Conservation (phyloP, 805 yeast species). For the Metschnikowia baotianmanensis region DNA sequence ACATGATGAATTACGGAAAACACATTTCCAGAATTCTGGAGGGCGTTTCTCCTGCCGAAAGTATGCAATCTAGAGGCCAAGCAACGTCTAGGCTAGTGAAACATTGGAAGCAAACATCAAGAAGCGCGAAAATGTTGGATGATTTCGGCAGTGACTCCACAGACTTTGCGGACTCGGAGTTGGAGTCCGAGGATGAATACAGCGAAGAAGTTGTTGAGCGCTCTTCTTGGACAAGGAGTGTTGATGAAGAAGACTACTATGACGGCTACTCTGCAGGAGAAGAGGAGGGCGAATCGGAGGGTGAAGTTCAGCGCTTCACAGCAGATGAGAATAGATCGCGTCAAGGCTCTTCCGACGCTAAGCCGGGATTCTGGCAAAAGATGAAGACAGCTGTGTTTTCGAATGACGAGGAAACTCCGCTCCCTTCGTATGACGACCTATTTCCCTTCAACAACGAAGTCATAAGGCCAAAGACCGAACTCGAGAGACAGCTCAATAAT, state of each 20-base stretch:
- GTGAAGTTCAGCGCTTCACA: neutral
- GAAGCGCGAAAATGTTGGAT: slow-evolving; percentile 1
- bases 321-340: neutral
- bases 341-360: neutral
- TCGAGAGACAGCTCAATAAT: slow-evolving; percentile 33
- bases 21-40: slow-evolving; percentile 42
- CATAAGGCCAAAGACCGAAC: slow-evolving; percentile 33
- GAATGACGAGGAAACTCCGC: slow-evolving; percentile 32
- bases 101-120: slow-evolving; percentile 2
- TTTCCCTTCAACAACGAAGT: slow-evolving; percentile 48
- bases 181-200: slow-evolving; percentile 32
- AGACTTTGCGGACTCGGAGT: slow-evolving; percentile 34
- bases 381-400: slow-evolving; percentile 41
- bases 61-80: neutral
- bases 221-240: slow-evolving; percentile 17
- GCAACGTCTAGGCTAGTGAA: neutral
- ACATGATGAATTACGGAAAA: slow-evolving; percentile 36
- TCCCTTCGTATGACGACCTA: slow-evolving; percentile 75
- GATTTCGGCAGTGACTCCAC: slow-evolving; percentile 17
- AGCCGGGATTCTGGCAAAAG: slow-evolving; percentile 39
- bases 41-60: neutral
- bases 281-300: slow-evolving; percentile 4
- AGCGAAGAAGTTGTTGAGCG: slow-evolving; percentile 19
- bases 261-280: slow-evolving; percentile 22
- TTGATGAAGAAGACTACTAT: slow-evolving; percentile 34